Evolutionary conservation across 2,329 filamentous ascomycete species (phyloP).

Genomic region (Apiospora marii): DNA sequence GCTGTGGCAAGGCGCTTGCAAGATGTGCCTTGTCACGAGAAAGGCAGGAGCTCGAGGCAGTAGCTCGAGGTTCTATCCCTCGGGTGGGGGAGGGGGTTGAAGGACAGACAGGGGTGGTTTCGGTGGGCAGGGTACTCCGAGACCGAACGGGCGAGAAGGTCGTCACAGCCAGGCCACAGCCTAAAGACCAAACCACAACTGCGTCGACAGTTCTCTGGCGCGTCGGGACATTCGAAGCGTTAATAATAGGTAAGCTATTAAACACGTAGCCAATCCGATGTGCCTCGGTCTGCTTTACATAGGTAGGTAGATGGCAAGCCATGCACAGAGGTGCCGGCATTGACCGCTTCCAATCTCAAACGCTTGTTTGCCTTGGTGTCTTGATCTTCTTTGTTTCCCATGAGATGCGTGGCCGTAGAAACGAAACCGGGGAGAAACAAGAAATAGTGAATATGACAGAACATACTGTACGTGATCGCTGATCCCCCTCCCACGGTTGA

Average conservation of each 20-base stretch:
- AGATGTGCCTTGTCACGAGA: constrained; percentile 17
- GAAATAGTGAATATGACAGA: constrained; percentile 1
- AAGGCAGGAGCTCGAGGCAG: constrained; percentile 20
- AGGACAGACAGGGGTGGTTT: constrained; percentile 14
- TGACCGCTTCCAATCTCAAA: constrained; percentile 17
- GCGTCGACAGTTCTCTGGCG: constrained; percentile 13
- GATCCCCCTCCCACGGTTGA: neutral
- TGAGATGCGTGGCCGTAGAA: neutral
- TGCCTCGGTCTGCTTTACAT: neutral
- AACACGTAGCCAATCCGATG: neutral
- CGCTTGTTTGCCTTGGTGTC: constrained; percentile 4
- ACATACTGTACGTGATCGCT: neutral
- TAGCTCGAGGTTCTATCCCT: neutral
- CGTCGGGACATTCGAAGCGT: neutral
- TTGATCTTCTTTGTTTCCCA: constrained; percentile 8
- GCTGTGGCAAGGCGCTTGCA: constrained; percentile 15
- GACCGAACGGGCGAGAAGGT: constrained; percentile 12
- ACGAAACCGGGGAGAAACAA: neutral
- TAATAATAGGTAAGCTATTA: constrained; percentile 11
- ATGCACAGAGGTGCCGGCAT: constrained; percentile 8
- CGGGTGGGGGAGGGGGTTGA: constrained; percentile 4
- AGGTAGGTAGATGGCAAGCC: neutral
- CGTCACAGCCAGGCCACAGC: constrained; percentile 14
- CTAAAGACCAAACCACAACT: constrained; percentile 15
- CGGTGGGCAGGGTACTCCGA: constrained; percentile 9